Conservation (phyloP, 805 yeast species). For the Candida koratica region DNA sequence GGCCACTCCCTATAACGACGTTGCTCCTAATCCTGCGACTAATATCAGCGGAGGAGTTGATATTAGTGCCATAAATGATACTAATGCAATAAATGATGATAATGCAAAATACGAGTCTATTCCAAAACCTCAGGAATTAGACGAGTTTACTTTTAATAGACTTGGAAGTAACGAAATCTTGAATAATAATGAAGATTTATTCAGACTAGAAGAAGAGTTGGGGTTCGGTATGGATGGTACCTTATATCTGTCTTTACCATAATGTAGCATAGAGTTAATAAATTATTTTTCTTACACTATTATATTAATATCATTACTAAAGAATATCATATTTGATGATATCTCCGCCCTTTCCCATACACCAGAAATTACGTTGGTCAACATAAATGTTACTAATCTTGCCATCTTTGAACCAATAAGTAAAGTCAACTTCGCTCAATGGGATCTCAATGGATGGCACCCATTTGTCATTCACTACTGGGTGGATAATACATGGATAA, state of each 20-base stretch:
- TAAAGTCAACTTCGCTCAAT: slow-evolving; percentile 29
- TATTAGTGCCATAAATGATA: slow-evolving; percentile 16
- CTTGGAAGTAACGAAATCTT: slow-evolving; percentile 10
- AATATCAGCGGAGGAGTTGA: slow-evolving; percentile 18
- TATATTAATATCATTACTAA: background rate
- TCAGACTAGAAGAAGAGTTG: slow-evolving; percentile 41
- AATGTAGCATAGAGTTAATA: background rate
- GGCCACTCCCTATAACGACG: slow-evolving; percentile 13
- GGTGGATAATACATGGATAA: slow-evolving; percentile 30
- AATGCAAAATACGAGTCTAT: slow-evolving; percentile 29
- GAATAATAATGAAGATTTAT: slow-evolving; percentile 25
- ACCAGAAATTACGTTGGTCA: slow-evolving; percentile 30
- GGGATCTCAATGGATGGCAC: slow-evolving; percentile 40
- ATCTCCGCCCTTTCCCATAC: slow-evolving; percentile 39
- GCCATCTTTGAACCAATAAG: slow-evolving; percentile 31
- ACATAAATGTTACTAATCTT: slow-evolving; percentile 32
- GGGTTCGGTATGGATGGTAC: slow-evolving; percentile 44
- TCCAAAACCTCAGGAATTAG: slow-evolving; percentile 44
- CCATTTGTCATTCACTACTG: slow-evolving; percentile 33
- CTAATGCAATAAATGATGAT: slow-evolving; percentile 16
- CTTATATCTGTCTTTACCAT: slow-evolving; percentile 3
- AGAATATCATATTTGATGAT: slow-evolving; percentile 29
- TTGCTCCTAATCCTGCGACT: slow-evolving; percentile 14
- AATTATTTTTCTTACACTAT: background rate
- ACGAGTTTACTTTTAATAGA: slow-evolving; percentile 30